Conservation (phyloP, 2,329 filamentous ascomycete species). For the Sarocladiaceae sp. region DNA sequence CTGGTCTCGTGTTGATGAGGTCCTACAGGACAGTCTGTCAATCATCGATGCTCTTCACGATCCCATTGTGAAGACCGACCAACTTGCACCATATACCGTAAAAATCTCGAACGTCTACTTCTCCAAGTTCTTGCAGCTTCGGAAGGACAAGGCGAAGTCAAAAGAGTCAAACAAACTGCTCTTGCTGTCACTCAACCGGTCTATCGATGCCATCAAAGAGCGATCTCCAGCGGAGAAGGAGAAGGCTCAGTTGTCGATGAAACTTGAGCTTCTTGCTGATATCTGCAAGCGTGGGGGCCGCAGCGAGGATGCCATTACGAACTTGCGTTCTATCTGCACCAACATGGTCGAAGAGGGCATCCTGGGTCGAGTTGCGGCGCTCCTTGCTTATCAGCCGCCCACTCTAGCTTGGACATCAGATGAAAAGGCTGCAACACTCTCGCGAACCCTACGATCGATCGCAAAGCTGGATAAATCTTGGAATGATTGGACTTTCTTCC, state of each 20-base stretch:
- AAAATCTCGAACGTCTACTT: constrained; percentile 72
- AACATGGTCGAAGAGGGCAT: constrained; percentile 56
- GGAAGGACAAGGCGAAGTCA: constrained; percentile 36
- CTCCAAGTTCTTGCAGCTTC: constrained; percentile 50
- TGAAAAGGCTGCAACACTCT: constrained; percentile 48
- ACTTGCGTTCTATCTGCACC: constrained; percentile 57
- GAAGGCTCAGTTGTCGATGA: constrained; percentile 55
- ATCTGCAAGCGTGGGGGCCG: constrained; percentile 50
- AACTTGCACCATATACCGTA: constrained; percentile 47
- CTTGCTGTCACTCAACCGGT: constrained; percentile 56
- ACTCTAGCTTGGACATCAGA: constrained; percentile 48
- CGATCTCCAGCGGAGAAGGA: constrained; percentile 51
- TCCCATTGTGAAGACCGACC: constrained; percentile 23
- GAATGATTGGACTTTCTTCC: constrained; percentile 51
- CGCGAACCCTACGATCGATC: constrained; percentile 54
- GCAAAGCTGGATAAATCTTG: constrained; percentile 55
- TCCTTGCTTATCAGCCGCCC: constrained; percentile 46
- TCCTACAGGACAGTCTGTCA: constrained; percentile 51
- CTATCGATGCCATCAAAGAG: constrained; percentile 57
- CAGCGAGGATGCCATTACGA: constrained; percentile 52
- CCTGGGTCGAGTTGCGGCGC: constrained; percentile 47
- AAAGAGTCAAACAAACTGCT: constrained; percentile 35
- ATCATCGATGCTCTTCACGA: constrained; percentile 51
- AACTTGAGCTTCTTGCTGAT: constrained; percentile 64
- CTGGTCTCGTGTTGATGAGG: constrained; percentile 54